Conservation (phyloP, 345 rosid genomes). For the Turritis glabra region DNA sequence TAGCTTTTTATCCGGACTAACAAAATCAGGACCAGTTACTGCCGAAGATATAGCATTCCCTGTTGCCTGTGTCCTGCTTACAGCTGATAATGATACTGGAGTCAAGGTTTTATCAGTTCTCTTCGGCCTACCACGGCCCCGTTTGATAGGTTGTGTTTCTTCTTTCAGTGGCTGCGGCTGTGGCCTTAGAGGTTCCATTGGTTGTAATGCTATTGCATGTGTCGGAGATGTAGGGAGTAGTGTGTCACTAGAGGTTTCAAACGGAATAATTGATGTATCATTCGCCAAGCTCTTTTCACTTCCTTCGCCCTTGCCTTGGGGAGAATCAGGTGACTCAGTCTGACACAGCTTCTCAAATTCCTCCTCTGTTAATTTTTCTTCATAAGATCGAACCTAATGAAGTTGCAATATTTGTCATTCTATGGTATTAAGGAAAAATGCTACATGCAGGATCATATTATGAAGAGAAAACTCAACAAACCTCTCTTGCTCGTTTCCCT, state of each 20-base stretch:
- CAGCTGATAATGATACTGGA: conserved; percentile 29
- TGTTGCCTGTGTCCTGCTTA: conserved; percentile 41
- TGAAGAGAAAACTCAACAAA: conserved; percentile 42
- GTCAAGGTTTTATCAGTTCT: conserved; percentile 60
- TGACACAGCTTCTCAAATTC: conserved; percentile 94
- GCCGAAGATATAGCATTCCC: conserved; percentile 40
- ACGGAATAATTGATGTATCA: conserved; percentile 35
- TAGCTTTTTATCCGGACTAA: conserved; percentile 29
- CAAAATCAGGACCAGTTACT: conserved; percentile 35
- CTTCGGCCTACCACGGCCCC: conserved; percentile 96
- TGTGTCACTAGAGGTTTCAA: conserved; percentile 20
- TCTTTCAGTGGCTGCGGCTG: conserved; percentile 47
- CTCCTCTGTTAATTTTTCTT: conserved; percentile 92
- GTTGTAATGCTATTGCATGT: conserved; percentile 22
- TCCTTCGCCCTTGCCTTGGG: conserved; percentile 55
- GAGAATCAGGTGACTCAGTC: conserved; percentile 73
- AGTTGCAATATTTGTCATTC: conserved; percentile 12
- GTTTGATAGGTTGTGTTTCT: conserved; percentile 71
- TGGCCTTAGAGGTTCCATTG: conserved; percentile 20
- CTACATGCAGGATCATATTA: neutral
- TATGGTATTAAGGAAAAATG: neutral
- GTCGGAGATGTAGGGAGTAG: conserved; percentile 5
- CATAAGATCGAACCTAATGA: conserved; percentile 81
- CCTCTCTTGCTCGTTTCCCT: conserved; percentile 98
- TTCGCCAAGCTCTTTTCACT: conserved; percentile 45